Percentiles rank a stretch among this genome's conserved stretches.
Conservation (phyloP, 495 filamentous ascomycete genomes). For the Chaetomium tenue region DNA sequence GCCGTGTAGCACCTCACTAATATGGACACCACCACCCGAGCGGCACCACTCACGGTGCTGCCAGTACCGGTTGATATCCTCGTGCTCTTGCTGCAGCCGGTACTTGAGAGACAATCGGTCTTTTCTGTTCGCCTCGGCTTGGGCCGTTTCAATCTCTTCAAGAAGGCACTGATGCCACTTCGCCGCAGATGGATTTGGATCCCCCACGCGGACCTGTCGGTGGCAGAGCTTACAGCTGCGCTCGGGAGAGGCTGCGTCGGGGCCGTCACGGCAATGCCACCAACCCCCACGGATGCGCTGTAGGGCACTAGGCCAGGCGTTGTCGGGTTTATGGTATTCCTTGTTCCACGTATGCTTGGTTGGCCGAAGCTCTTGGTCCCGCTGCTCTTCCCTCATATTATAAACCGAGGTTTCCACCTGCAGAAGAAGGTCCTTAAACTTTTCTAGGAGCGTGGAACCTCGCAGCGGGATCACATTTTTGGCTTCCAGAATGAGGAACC, state of each 20-base stretch:
- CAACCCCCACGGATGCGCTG: conserved; percentile 36
- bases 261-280: conserved; percentile 44
- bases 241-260: conserved; percentile 36
- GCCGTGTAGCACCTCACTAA: neutral
- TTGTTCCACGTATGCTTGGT: conserved; percentile 28
- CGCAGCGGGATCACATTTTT: conserved; percentile 21
- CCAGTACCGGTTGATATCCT: neutral
- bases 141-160: conserved; percentile 23
- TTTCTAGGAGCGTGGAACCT: conserved; percentile 1
- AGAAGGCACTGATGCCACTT: conserved; percentile 21
- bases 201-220: neutral
- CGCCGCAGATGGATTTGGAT: neutral
- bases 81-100: conserved; percentile 1
- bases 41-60: conserved; percentile 1
- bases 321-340: conserved; percentile 37
- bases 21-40: neutral
- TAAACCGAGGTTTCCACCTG: conserved; percentile 13
- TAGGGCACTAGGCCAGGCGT: conserved; percentile 33
- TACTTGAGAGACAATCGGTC: conserved; percentile 14
- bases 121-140: neutral
- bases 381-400: conserved; percentile 12
- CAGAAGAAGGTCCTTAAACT: conserved; percentile 22
- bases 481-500: conserved; percentile 34
- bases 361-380: neutral
- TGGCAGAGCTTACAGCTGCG: conserved; percentile 34